Conservation (phyloP, 2,329 filamentous ascomycete species). For the Cytospora leucostoma region DNA sequence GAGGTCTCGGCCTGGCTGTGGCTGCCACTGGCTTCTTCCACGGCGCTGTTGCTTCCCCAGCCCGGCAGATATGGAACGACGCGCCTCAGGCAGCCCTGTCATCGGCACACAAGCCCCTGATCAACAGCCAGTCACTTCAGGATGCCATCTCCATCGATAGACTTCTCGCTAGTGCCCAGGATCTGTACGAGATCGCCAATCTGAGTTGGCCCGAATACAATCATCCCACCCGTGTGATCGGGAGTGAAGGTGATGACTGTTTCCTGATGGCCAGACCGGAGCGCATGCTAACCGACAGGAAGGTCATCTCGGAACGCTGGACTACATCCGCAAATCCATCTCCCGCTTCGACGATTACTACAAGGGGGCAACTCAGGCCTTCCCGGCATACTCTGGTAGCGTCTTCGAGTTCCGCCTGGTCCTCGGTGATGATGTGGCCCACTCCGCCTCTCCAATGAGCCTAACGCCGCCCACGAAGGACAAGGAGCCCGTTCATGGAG, state of each 20-base stretch:
- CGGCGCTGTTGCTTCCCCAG: slow-evolving; percentile 5
- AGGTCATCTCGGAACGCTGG: slow-evolving; percentile 66
- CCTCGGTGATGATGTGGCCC: slow-evolving; percentile 53
- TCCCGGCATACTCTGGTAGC: slow-evolving; percentile 62
- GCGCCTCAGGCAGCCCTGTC: slow-evolving; percentile 9
- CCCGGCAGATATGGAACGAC: slow-evolving; percentile 19
- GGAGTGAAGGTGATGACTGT: slow-evolving; percentile 55
- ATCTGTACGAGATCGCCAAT: slow-evolving; percentile 64
- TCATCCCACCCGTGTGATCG: slow-evolving; percentile 71
- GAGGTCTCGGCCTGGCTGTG: slow-evolving; percentile 1
- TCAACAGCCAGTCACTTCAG: slow-evolving; percentile 59
- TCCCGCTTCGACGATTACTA: slow-evolving; percentile 62
- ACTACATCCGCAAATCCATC: slow-evolving; percentile 61
- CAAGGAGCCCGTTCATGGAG: slow-evolving; percentile 59
- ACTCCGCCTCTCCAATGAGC: slow-evolving; percentile 58
- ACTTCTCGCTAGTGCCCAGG: slow-evolving; percentile 59
- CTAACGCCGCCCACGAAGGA: slow-evolving; percentile 67
- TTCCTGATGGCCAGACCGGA: slow-evolving; percentile 1
- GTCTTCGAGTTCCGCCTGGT: slow-evolving; percentile 61
- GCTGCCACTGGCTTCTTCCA: slow-evolving; percentile 7
- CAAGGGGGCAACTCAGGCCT: slow-evolving; percentile 62
- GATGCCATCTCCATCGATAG: slow-evolving; percentile 55
- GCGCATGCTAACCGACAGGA: slow-evolving; percentile 1
- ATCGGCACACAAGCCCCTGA: slow-evolving; percentile 39
- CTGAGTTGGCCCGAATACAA: slow-evolving; percentile 60